phyloP scores from a whole-genome alignment of 2,329 filamentous ascomycete genomes.

The Dothidotthia symphoricarpi region DNA sequence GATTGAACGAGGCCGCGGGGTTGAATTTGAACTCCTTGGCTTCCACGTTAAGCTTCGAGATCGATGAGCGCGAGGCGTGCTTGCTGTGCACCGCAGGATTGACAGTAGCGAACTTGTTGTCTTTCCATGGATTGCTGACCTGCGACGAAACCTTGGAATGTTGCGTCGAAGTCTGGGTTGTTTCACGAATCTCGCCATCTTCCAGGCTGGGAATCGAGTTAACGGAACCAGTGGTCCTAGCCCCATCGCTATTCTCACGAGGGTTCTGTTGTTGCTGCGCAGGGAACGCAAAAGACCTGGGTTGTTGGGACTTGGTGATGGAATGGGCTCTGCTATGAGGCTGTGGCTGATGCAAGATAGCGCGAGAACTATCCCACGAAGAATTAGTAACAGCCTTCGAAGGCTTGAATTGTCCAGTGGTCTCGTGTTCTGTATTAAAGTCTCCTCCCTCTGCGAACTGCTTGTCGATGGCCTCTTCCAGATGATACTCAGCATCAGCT shows the following conservation, averaged over 20 bases:
- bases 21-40: slow-evolving; percentile 85
- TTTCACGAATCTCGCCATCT: slow-evolving; percentile 28
- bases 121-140: slow-evolving; percentile 39
- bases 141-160: slow-evolving; percentile 41
- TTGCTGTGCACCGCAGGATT: slow-evolving; percentile 45
- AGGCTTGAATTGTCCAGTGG: slow-evolving; percentile 26
- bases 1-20: slow-evolving; percentile 52
- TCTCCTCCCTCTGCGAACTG: slow-evolving; percentile 73
- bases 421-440: slow-evolving; percentile 58
- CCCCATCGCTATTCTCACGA: slow-evolving; percentile 43
- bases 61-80: slow-evolving; percentile 66
- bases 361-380: slow-evolving; percentile 35
- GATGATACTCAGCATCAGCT: slow-evolving; percentile 79
- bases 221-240: slow-evolving; percentile 42
- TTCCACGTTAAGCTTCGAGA: slow-evolving; percentile 81
- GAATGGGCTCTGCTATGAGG: slow-evolving; percentile 74
- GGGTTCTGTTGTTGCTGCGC: slow-evolving; percentile 28
- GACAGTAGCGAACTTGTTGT: slow-evolving; percentile 35
- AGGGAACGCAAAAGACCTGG: slow-evolving; percentile 32
- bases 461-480: slow-evolving; percentile 75
- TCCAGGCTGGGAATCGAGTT: slow-evolving; percentile 42
- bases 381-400: slow-evolving; percentile 29
- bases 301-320: slow-evolving; percentile 61
- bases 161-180: slow-evolving; percentile 25
- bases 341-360: slow-evolving; percentile 66